Evolutionary conservation across 306 rosid genomes (phyloP).

Genomic region (Pueraria montana): DNA sequence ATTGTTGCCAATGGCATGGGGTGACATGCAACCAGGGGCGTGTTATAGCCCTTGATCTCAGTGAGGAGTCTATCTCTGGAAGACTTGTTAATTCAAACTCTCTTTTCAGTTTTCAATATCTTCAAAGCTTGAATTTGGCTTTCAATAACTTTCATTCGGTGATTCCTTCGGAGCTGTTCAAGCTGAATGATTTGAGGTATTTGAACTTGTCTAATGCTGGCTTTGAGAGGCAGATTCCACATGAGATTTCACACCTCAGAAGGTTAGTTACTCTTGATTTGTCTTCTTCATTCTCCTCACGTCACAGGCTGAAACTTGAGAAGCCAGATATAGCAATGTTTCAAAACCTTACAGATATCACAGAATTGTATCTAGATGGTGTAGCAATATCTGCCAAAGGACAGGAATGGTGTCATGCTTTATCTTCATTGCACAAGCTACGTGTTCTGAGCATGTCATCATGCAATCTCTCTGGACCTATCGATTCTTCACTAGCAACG

Average conservation of each 20-base stretch:
- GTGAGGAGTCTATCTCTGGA: conserved; percentile 32
- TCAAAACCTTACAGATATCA: conserved; percentile 41
- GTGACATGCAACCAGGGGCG: conserved; percentile 49
- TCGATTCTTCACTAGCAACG: conserved; percentile 48
- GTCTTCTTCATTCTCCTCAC: not conserved
- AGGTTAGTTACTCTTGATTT: conserved; percentile 47
- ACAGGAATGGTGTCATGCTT: conserved; percentile 54
- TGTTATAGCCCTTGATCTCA: conserved; percentile 43
- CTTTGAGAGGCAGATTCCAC: conserved; percentile 52
- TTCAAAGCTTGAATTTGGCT: conserved; percentile 48
- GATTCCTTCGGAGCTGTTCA: conserved; percentile 40
- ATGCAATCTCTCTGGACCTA: conserved; percentile 55
- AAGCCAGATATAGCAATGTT: conserved; percentile 1
- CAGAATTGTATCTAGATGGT: conserved; percentile 60
- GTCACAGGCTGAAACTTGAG: not conserved
- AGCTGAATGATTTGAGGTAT: conserved; percentile 42
- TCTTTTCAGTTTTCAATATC: conserved; percentile 39
- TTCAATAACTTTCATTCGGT: not conserved
- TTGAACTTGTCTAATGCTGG: conserved; percentile 53
- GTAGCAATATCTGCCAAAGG: conserved; percentile 45
- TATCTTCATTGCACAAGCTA: conserved; percentile 34
- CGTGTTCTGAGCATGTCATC: conserved; percentile 52
- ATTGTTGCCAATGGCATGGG: conserved; percentile 66
- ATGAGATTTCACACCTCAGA: conserved; percentile 45
- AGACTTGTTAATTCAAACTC: conserved; percentile 40